Percentiles rank a stretch among this genome's conserved stretches.
Conservation (phyloP, 2,329 filamentous ascomycete species). For the Epichloe baconii region DNA sequence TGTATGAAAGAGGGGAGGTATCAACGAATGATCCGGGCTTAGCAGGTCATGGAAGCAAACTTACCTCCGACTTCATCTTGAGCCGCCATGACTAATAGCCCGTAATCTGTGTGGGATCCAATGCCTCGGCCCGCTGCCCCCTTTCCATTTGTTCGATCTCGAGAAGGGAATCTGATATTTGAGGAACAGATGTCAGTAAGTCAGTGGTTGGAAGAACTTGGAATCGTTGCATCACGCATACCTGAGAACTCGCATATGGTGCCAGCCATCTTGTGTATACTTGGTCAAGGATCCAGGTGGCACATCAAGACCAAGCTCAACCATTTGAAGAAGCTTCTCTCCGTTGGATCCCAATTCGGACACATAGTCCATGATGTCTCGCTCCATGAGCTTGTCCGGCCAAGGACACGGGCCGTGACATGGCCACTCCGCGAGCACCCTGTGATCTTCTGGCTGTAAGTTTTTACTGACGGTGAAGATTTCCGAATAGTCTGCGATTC, state of each 20-base stretch:
- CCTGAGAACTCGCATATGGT: constrained; percentile 36
- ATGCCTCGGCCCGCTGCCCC: constrained; percentile 36
- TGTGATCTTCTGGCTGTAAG: constrained; percentile 22
- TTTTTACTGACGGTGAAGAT: constrained; percentile 41
- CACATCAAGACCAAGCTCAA: constrained; percentile 30
- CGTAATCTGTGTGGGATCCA: constrained; percentile 39
- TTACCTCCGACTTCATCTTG: constrained; percentile 36
- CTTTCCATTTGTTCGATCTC: constrained; percentile 30
- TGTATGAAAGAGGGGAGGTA: constrained; percentile 3
- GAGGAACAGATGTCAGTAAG: neutral
- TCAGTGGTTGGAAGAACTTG: neutral
- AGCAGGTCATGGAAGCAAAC: neutral
- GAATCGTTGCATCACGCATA: constrained; percentile 6
- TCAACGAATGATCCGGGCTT: neutral
- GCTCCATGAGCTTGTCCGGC: constrained; percentile 28
- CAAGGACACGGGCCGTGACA: constrained; percentile 37
- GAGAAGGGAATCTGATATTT: constrained; percentile 17
- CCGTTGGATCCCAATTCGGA: constrained; percentile 26
- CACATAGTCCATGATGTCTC: constrained; percentile 27
- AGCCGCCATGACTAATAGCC: constrained; percentile 35
- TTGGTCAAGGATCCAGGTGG: constrained; percentile 25
- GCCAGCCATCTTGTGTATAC: constrained; percentile 35
- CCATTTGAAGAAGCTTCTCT: constrained; percentile 31
- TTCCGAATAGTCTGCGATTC: constrained; percentile 37
- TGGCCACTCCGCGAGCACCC: constrained; percentile 30